Base-by-base conservation (phyloP, 1,284 basidiomycete genomes). In the Caloboletus firmus region DNA sequence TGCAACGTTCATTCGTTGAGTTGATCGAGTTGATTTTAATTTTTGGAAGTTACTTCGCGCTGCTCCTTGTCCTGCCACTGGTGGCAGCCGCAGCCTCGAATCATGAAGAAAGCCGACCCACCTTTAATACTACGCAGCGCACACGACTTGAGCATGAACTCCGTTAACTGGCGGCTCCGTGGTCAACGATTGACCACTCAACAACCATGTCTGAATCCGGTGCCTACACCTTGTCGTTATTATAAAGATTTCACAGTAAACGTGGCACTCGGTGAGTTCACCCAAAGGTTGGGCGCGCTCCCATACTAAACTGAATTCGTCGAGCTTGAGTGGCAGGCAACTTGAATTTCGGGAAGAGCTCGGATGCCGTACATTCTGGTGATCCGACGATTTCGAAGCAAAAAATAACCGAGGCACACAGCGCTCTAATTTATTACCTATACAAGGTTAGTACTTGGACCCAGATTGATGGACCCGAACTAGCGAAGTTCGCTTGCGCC, bases 341-440 rank as follows among this genome's bases (percentile, higher is more conserved):
- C 26, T 20, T 15, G 15, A 20, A 13, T n/a, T n/a, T n/a, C n/a
- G 20, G 17, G 15, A 57, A 20, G n/a, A 12, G n/a, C 17, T 26
- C n/a, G 9, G 24, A 52, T 66, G 59, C 59, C 59, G 49, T 52
- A 55, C 52, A 37, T 54, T 57, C 42, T 39, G 26, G 34, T 22
- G 45, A 49, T 51, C 50, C 46, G 47, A 53, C 22, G 15, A 36
- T n/a, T 24, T 24, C 22, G 11, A 20, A 18, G 42, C 36, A 32
- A 56, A 45, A 45, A 13, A 30, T 56, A 37, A 36, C 46, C 5
- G 35, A 40, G 30, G 30, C 35, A 11, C 43, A 40, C 30, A 20
- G 36, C 35, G 26, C 22, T 44, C 13, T 15, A n/a, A n/a, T n/a
- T n/a, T 12, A 53, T 65, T 61, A 54, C 57, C 24, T 55, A 59